These are phyloP conservation scores for Coniophora puteana DNA, from an alignment of 1,284 basidiomycete genomes.

Conservation along the genomic window DNA sequence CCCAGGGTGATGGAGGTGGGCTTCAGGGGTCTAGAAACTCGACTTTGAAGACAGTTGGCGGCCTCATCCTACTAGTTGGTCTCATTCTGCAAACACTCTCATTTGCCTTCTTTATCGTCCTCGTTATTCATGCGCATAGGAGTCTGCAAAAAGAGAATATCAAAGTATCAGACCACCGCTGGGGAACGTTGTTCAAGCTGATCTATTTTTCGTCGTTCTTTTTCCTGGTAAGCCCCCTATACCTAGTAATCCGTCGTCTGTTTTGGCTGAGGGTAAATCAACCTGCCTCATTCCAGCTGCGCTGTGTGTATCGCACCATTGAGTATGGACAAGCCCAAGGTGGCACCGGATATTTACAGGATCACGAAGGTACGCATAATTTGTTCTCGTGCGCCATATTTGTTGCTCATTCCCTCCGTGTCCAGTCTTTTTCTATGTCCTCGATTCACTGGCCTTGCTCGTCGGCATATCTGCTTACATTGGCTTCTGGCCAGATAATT, in stretches of 20 bases:
- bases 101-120: slow-evolving; percentile 18
- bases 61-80: slow-evolving; percentile 17
- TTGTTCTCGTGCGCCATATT: background rate
- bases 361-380: slow-evolving; percentile 29
- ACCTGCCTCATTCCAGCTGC: slow-evolving; percentile 21
- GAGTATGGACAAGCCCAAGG: slow-evolving; percentile 37
- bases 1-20: slow-evolving; percentile 15
- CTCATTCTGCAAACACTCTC: slow-evolving; percentile 21
- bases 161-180: slow-evolving; percentile 11
- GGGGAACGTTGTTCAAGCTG: slow-evolving; percentile 18
- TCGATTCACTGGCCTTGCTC: slow-evolving; percentile 37
- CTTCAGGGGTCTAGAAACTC: slow-evolving; percentile 10
- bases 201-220: slow-evolving; percentile 21
- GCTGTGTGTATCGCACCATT: slow-evolving; percentile 36
- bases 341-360: slow-evolving; percentile 34
- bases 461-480: slow-evolving; percentile 34
- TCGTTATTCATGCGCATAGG: slow-evolving; percentile 14
- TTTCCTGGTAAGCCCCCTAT: slow-evolving; percentile 19
- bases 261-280: background rate
- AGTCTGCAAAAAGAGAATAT: slow-evolving; percentile 11
- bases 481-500: slow-evolving; percentile 29
- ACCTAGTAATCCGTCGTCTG: background rate
- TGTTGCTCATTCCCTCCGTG: background rate
- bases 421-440: slow-evolving; percentile 36
- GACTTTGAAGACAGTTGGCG: slow-evolving; percentile 10